A percentile compares a stretch with the other conserved stretches of the same genome.
These are phyloP conservation scores for Volvariella volvacea DNA, from an alignment of 1,284 basidiomycete genomes.

Conservation along the genomic window DNA sequence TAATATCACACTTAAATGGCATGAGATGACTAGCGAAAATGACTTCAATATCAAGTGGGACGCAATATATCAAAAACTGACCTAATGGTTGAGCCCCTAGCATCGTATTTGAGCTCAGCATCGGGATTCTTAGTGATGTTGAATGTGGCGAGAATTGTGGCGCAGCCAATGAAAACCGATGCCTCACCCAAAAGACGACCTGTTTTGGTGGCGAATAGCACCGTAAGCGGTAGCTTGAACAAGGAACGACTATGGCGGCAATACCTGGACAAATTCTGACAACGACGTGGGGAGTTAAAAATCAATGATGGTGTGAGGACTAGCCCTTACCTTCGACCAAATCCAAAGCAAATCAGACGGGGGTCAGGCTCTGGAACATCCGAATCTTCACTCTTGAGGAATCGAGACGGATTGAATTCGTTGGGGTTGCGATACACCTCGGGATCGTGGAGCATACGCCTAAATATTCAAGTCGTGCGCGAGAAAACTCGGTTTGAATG, in stretches of 20 bases:
- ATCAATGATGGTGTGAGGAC: too few species aligned
- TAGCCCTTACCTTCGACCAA: slow-evolving; percentile 3
- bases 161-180: slow-evolving; percentile 28
- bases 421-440: slow-evolving; percentile 11
- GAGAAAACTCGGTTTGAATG: neutral
- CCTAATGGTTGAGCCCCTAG: slow-evolving; percentile 24
- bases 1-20: neutral
- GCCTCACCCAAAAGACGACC: slow-evolving; percentile 30
- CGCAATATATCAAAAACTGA: slow-evolving; percentile 27
- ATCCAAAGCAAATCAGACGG: neutral
- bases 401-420: slow-evolving; percentile 14
- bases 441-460: slow-evolving; percentile 13
- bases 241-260: too few species aligned
- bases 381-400: slow-evolving; percentile 3
- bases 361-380: neutral
- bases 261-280: slow-evolving; percentile 5
- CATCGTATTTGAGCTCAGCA: slow-evolving; percentile 7
- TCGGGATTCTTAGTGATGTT: slow-evolving; percentile 12
- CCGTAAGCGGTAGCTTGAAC: neutral
- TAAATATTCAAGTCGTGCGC: too few species aligned
- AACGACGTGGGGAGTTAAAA: too few species aligned
- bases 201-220: neutral
- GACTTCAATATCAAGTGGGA: neutral
- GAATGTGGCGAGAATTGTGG: slow-evolving; percentile 28
- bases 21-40: neutral